phyloP scores from a whole-genome alignment of 208 protist genomes.

The Leishmania mexicana region DNA sequence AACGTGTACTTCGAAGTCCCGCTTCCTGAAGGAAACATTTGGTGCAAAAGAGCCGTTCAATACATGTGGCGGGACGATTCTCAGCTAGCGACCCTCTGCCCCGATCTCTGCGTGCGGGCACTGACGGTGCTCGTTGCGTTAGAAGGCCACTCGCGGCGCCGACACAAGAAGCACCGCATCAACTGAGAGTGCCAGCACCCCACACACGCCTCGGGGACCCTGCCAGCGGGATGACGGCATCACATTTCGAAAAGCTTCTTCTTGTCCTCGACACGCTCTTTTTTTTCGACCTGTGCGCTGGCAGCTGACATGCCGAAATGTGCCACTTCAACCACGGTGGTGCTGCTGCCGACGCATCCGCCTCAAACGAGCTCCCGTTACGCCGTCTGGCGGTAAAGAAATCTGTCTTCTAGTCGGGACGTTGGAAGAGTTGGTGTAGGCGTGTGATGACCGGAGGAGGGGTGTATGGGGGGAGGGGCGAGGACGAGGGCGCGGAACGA shows the following conservation, averaged over 20 bases:
- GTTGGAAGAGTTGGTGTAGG: neutral
- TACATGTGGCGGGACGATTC: slow-evolving; percentile 14
- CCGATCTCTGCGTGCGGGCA: slow-evolving; percentile 52
- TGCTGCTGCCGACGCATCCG: neutral
- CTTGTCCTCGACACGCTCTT: neutral
- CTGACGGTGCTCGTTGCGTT: slow-evolving; percentile 49
- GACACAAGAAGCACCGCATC: slow-evolving; percentile 67
- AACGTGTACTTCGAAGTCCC: neutral
- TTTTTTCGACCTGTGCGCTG: neutral
- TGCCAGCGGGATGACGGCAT: neutral
- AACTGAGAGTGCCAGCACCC: slow-evolving; percentile 40
- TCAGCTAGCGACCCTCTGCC: slow-evolving; percentile 9
- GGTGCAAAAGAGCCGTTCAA: neutral
- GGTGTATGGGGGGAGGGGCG: neutral
- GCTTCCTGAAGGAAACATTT: neutral
- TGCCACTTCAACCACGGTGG: neutral
- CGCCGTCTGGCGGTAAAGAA: neutral
- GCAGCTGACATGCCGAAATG: neutral
- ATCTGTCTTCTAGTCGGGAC: neutral
- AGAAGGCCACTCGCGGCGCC: slow-evolving; percentile 51
- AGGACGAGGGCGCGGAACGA: neutral
- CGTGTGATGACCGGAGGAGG: neutral
- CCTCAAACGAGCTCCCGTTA: neutral
- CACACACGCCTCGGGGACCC: neutral
- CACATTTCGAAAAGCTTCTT: neutral